Conservation (phyloP, 495 filamentous ascomycete genomes). For the Aspergillus incahuasiensis region DNA sequence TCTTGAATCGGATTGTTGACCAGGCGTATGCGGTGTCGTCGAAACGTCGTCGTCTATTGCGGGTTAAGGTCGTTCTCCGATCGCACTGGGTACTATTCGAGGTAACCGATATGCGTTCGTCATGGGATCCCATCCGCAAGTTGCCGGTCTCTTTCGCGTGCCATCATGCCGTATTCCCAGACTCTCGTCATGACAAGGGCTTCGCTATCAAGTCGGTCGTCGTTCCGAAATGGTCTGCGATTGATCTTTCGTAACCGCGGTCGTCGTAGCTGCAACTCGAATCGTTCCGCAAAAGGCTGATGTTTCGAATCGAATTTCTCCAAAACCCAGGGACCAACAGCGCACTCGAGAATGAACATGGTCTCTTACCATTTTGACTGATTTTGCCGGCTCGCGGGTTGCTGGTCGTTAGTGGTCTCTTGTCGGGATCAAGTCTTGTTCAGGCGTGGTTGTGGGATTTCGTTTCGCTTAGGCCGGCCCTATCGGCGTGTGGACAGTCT, state of each 20-base stretch:
- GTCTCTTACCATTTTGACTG: conserved; percentile 57
- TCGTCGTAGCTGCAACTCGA: background rate
- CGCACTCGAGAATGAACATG: conserved; percentile 6
- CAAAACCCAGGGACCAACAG: conserved; percentile 6
- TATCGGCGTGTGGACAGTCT: conserved; percentile 33
- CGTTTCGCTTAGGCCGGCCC: conserved; percentile 46
- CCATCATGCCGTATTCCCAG: background rate
- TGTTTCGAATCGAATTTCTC: conserved; percentile 15
- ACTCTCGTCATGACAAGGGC: too few relatives aligned
- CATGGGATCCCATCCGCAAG: background rate
- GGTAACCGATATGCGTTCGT: background rate
- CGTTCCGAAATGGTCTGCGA: background rate
- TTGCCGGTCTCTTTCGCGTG: background rate
- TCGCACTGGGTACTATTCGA: background rate
- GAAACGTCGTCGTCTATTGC: background rate
- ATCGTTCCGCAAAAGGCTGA: conserved; percentile 6
- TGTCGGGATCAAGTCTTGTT: conserved; percentile 40
- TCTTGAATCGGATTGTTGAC: background rate
- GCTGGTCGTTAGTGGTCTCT: conserved; percentile 49
- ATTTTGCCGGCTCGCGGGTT: conserved; percentile 45
- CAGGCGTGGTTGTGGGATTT: conserved; percentile 42
- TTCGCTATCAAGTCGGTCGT: background rate
- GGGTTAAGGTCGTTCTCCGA: background rate
- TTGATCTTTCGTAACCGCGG: background rate
- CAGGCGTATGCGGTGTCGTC: background rate